These are phyloP conservation scores for Pseudoneurospora amorphoporcata DNA, from an alignment of 495 filamentous ascomycete genomes.

Conservation along the genomic window DNA sequence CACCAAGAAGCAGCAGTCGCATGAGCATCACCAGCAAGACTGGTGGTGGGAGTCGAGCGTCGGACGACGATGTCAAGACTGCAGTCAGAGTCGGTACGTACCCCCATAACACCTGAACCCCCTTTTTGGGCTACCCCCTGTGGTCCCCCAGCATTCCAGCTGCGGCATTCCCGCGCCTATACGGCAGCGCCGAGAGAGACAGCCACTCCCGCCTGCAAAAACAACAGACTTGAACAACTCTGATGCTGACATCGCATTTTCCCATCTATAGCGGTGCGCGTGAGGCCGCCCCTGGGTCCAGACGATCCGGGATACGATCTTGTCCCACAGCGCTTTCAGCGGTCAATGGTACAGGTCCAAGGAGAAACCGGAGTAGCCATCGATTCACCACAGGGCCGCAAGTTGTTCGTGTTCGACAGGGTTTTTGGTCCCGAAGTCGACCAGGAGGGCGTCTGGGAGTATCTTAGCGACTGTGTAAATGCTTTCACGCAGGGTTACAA, in stretches of 20 bases:
- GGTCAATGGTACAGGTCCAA: conserved; percentile 82
- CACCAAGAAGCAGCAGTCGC: conserved; percentile 72
- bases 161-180: neutral
- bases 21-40: conserved; percentile 77
- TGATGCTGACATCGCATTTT: conserved; percentile 14
- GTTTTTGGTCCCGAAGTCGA: conserved; percentile 78
- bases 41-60: conserved; percentile 73
- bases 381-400: conserved; percentile 83
- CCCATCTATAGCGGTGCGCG: conserved; percentile 63
- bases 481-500: conserved; percentile 97
- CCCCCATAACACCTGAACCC: conserved; percentile 1
- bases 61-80: conserved; percentile 88
- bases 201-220: conserved; percentile 10
- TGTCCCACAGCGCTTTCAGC: conserved; percentile 90
- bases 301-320: conserved; percentile 87
- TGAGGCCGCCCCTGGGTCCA: conserved; percentile 77
- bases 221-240: conserved; percentile 6
- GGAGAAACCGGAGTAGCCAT: conserved; percentile 76
- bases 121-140: neutral
- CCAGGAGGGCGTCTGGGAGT: conserved; percentile 93
- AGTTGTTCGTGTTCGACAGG: conserved; percentile 90
- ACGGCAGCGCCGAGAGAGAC: neutral
- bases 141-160: neutral
- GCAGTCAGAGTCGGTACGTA: conserved; percentile 99
- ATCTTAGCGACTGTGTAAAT: conserved; percentile 78